Evolutionary conservation across 192 early-diverging fungal species (phyloP), one percentile per base, ranked within the genome.

Genomic region (Gigaspora rosea): DNA sequence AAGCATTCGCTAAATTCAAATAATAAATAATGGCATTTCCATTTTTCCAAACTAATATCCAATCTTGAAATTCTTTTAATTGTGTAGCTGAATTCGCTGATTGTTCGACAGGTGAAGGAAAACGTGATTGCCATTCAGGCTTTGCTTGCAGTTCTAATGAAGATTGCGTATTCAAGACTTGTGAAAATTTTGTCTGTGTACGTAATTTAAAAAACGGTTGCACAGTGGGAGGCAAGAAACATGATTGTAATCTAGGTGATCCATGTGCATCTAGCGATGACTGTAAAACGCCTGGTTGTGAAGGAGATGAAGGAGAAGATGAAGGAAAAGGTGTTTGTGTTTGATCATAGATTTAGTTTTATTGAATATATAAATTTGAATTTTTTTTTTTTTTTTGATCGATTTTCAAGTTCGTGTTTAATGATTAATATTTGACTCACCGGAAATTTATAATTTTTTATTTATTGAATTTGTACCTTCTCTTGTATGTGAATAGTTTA

Each of bases 21-120:
- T 27, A 27, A 27, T 27, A 27, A n/a, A n/a, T n/a, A n/a, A n/a
- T n/a, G n/a, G n/a, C n/a, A n/a, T n/a, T n/a, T n/a, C n/a, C 27
- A 27, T 27, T 27, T 27, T 27, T 27, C 27, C 27, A 27, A 27
- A 27, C 27, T 27, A 27, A 27, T 27, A 27, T 27, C 27, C 27
- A 27, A 27, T 27, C 27, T 27, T 27, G 27, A 27, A 27, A 27
- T 27, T 27, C 1, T 27, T 27, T 27, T 27, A 27, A 27, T 27
- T 27, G 27, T 27, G 27, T 27, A 27, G 27, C 27, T 27, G 27
- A 27, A 0, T 27, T 1, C 27, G 0, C 70, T 18, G 68, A 49
- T 70, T 71, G 70, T 57, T 71, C 70, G 27, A 71, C 18, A 71
- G 70, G 52, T 36, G 70, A 71, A 15, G 70, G 70, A 71, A 71